Evolutionary conservation across 2,329 filamentous ascomycete species (phyloP).

Genomic region (Xylariales sp.): DNA sequence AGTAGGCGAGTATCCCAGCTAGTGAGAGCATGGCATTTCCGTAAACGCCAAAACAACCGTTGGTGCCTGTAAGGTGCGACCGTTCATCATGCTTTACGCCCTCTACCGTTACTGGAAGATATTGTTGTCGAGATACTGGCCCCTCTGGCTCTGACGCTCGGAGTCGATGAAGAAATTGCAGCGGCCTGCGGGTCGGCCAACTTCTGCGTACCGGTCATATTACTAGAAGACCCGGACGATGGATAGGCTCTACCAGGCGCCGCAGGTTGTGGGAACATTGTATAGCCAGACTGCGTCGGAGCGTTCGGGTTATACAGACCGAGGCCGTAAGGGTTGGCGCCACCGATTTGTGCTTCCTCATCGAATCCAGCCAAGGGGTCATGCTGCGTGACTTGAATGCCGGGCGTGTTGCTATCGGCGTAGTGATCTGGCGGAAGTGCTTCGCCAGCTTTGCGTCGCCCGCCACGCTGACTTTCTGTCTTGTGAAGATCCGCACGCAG

Average conservation of each 20-base stretch:
- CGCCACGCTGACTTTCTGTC: constrained; percentile 23
- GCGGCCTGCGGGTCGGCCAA: too few species aligned
- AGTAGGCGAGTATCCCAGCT: too few species aligned
- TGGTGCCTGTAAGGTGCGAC: too few species aligned
- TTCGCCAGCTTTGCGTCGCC: constrained; percentile 26
- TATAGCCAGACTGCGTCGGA: not conserved
- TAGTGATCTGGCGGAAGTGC: constrained; percentile 17
- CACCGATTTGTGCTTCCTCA: constrained; percentile 27
- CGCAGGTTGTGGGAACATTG: not conserved
- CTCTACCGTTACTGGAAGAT: too few species aligned
- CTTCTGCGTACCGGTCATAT: too few species aligned
- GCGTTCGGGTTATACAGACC: not conserved
- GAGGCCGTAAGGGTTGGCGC: constrained; percentile 15
- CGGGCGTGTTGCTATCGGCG: constrained; percentile 15
- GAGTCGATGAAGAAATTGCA: too few species aligned
- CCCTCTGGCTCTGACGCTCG: constrained; percentile 5
- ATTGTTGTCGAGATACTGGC: constrained; percentile 11
- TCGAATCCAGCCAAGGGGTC: constrained; percentile 18
- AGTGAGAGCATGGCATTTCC: too few species aligned
- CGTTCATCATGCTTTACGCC: too few species aligned
- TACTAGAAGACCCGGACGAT: not conserved
- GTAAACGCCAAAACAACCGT: too few species aligned
- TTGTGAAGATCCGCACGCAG: constrained; percentile 20
- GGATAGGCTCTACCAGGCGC: not conserved
- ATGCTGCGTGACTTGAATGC: constrained; percentile 25